phyloP scores from a whole-genome alignment of 176 grass and related monocot species.

The Ensete glaucum region DNA sequence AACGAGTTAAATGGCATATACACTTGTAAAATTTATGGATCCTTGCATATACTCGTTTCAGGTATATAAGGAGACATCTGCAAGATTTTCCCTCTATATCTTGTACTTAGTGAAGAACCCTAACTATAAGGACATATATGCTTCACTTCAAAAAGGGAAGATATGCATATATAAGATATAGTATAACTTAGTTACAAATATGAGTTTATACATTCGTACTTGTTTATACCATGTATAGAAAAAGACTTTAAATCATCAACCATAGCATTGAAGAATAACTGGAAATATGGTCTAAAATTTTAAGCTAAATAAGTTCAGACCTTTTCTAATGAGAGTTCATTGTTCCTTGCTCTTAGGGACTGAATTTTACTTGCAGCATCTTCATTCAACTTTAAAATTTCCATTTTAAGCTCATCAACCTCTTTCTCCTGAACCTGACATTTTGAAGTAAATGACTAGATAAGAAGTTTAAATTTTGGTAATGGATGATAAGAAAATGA shows the following conservation, averaged over 20 bases:
- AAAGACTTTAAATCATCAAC: background rate
- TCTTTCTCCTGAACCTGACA: constrained; percentile 45
- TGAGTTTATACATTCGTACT: constrained; percentile 9
- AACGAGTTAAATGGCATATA: background rate
- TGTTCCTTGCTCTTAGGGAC: constrained; percentile 41
- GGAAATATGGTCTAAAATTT: background rate
- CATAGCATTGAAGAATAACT: background rate
- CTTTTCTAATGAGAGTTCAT: constrained; percentile 58
- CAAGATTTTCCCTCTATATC: too few species aligned
- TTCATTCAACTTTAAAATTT: constrained; percentile 41
- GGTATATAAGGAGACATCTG: background rate
- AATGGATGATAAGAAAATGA: background rate
- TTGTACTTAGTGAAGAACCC: too few species aligned
- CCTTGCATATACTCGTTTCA: background rate
- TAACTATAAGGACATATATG: too few species aligned
- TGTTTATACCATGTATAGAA: constrained; percentile 17
- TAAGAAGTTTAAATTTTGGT: background rate
- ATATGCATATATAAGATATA: too few species aligned
- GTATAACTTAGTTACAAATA: background rate
- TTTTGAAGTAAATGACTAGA: constrained; percentile 12
- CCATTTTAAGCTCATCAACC: constrained; percentile 37
- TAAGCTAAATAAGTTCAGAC: constrained; percentile 22
- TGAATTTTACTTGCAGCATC: constrained; percentile 41
- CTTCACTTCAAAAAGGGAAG: too few species aligned
- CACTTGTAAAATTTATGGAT: background rate